Evolutionary conservation across 768 basidiomycete genomes (phyloP).

Genomic region (Suillus sp.): DNA sequence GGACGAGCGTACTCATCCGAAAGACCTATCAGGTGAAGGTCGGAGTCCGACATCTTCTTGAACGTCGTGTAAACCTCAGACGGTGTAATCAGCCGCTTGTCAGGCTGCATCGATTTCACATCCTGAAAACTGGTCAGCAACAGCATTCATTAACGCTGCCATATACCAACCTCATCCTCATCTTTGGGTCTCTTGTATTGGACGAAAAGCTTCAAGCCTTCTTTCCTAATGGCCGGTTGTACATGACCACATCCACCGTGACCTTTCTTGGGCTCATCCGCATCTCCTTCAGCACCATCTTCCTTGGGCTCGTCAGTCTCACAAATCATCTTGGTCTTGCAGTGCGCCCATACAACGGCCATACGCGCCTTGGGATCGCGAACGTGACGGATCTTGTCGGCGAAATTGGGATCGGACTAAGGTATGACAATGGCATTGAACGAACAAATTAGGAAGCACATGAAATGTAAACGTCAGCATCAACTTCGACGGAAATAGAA

Average conservation of each 20-base stretch:
- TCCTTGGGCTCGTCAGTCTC: conserved; percentile 89
- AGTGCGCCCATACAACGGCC: conserved; percentile 82
- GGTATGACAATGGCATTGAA: conserved; percentile 31
- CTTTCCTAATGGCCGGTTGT: conserved; percentile 90
- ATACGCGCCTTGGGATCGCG: conserved; percentile 87
- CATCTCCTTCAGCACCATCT: conserved; percentile 68
- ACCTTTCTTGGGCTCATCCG: conserved; percentile 77
- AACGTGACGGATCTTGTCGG: conserved; percentile 84
- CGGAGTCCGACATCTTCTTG: conserved; percentile 91
- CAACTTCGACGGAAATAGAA: conserved; percentile 39
- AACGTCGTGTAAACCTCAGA: conserved; percentile 92
- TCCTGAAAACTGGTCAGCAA: conserved; percentile 51
- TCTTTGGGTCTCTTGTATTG: conserved; percentile 96
- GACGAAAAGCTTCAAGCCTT: conserved; percentile 91
- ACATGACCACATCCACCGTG: conserved; percentile 97
- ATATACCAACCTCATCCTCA: conserved; percentile 83
- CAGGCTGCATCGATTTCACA: conserved; percentile 76
- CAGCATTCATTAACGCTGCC: conserved; percentile 6
- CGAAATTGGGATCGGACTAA: conserved; percentile 83
- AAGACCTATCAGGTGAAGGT: conserved; percentile 86
- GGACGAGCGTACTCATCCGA: conserved; percentile 96
- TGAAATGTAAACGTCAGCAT: conserved; percentile 70
- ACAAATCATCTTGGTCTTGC: conserved; percentile 88
- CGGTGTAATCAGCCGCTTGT: conserved; percentile 80
- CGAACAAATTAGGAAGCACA: conserved; percentile 38